Evolutionary conservation across 2,329 filamentous ascomycete genomes (phyloP), one percentile per base, ranked within the genome.

Genomic region (Claviceps sp.): DNA sequence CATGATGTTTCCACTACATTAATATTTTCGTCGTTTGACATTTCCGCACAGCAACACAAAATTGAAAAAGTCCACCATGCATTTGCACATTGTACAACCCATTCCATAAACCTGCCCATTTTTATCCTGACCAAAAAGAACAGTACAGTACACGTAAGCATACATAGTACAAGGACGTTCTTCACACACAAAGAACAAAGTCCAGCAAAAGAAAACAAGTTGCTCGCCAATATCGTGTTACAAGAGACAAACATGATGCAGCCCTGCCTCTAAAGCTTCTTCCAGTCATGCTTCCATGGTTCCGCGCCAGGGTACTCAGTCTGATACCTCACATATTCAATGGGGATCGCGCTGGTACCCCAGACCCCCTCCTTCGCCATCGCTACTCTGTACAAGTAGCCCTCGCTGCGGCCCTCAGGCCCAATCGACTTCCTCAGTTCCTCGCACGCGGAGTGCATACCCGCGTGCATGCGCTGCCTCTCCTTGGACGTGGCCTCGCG

Each of bases 201-300:
- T 30, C 26, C 8, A 4, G 26, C 26, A 11, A 20, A n/a, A 41
- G 16, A 9, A n/a, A 42, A 42, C 8, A 42, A 42, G 18, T n/a
- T 8, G 16, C 18, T 41, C 8, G 8, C 40, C 40, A 30, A 45
- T 18, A 2, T 2, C 16, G 8, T 8, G 16, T 16, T 18, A n/a
- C 24, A 16, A 16, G 26, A 30, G 26, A 30, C 26, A 30, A 30
- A 30, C 26, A 30, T 30, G 26, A 30, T 30, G 26, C 26, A 30
- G 26, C 3, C 8, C 8, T 30, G 26, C 26, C 26, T 30, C 26
- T 30, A 46, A 46, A 5, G 9, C 44, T 3, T n/a, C 61, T 82
- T 95, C 93, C 93, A 98, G 13, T 74, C 84, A 70, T 95, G 83
- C 71, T 97, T 93, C 89, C 91, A 98, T n/a, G 88, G 81, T 59